These are phyloP conservation scores for Nicotiana obtusifolia DNA, from an alignment of 257 asterid genomes.

Conservation along the genomic window DNA sequence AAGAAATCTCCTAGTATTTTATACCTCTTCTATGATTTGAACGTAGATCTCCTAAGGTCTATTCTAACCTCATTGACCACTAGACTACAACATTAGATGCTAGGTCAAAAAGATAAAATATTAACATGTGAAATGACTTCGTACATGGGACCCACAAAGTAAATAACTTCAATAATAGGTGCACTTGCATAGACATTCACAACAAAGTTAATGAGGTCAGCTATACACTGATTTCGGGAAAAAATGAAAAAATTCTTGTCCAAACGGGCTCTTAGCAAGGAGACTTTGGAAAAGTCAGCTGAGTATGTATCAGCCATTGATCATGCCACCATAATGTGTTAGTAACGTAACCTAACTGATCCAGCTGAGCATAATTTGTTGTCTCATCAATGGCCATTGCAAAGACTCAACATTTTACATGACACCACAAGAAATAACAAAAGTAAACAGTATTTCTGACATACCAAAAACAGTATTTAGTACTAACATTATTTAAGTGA, in stretches of 20 bases:
- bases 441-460: constrained; percentile 1
- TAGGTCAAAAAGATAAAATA: not conserved
- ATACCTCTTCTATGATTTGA: not conserved
- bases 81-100: not conserved
- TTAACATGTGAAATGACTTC: not conserved
- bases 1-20: not conserved
- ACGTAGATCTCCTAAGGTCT: not conserved
- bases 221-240: not conserved
- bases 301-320: not conserved
- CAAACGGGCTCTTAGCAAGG: not conserved
- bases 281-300: not conserved
- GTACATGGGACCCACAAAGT: not conserved
- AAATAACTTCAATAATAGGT: not conserved
- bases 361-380: not conserved
- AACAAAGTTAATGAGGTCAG: not conserved
- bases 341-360: not conserved
- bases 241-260: too few relatives aligned
- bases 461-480: not conserved
- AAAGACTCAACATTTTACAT: not conserved
- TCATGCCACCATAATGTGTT: constrained; percentile 5
- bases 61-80: not conserved
- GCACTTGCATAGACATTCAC: not conserved
- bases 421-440: not conserved
- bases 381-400: not conserved
- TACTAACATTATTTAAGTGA: not conserved